phyloP scores from a whole-genome alignment of 1,284 basidiomycete species.

The Athelia psychrophila region DNA sequence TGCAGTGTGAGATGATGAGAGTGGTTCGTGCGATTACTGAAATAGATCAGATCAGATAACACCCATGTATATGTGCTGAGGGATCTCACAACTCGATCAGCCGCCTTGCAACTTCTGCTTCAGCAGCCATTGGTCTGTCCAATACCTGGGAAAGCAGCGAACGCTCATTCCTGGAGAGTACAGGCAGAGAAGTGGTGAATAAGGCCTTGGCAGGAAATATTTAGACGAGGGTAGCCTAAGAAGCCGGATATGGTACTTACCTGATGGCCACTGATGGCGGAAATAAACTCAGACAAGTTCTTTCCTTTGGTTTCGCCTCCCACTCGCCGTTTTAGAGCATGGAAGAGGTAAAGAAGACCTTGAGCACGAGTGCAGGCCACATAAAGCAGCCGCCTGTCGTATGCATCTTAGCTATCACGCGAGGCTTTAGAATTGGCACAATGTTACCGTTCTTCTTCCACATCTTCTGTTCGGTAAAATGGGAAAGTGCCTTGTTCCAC shows the following conservation, averaged over 20 bases:
- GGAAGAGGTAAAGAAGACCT: conserved; percentile 65
- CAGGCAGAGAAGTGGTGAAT: conserved; percentile 29
- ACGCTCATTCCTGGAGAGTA: conserved; percentile 31
- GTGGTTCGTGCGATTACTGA: conserved; percentile 14
- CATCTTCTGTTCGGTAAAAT: conserved; percentile 74
- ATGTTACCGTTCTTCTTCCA: conserved; percentile 77
- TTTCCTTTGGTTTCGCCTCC: conserved; percentile 44
- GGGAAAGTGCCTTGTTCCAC: conserved; percentile 82
- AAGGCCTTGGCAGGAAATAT: conserved; percentile 21
- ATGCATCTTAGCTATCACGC: conserved; percentile 1
- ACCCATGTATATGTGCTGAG: neutral
- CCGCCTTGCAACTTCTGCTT: conserved; percentile 36
- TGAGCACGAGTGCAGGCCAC: conserved; percentile 92
- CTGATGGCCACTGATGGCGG: conserved; percentile 17
- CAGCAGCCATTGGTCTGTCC: conserved; percentile 33
- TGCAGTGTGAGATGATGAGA: conserved; percentile 4
- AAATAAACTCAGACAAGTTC: conserved; percentile 47
- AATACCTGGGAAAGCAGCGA: conserved; percentile 37
- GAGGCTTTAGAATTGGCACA: neutral
- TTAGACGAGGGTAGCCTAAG: no score
- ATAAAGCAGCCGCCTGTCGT: conserved; percentile 72
- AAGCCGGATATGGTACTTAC: conserved; percentile 6
- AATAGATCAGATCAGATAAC: neutral
- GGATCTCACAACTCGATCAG: conserved; percentile 44
- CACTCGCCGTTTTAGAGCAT: conserved; percentile 46